phyloP scores from a whole-genome alignment of 225 moss, liverwort and hornwort genomes.

The Straminergon stramineum region DNA sequence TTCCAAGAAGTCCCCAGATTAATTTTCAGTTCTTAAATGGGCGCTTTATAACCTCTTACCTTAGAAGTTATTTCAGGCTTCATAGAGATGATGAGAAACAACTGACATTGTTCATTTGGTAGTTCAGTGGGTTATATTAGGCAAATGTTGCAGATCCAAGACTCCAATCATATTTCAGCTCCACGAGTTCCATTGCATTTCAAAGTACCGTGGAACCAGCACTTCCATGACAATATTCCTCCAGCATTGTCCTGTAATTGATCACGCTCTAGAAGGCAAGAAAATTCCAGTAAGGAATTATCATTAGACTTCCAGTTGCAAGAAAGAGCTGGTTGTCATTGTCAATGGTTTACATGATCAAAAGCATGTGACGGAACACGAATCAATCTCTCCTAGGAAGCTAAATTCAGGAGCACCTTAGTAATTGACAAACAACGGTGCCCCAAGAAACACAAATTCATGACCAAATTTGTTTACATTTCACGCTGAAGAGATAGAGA shows the following conservation, averaged over 20 bases:
- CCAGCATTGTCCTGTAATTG: not conserved
- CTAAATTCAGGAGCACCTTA: not conserved
- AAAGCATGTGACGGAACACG: not conserved
- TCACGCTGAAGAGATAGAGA: not conserved
- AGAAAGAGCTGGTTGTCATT: not conserved
- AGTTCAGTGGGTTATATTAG: not conserved
- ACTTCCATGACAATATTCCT: not conserved
- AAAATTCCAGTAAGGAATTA: not conserved
- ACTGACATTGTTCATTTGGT: not conserved
- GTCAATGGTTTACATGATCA: not conserved
- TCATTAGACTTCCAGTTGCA: not conserved
- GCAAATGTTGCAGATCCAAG: not conserved
- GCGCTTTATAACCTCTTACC: fast-evolving
- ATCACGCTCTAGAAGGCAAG: not conserved
- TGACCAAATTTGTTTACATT: too few relatives aligned
- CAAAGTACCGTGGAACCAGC: not conserved
- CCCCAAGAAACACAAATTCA: not conserved
- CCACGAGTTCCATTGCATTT: not conserved
- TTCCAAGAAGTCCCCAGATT: not conserved
- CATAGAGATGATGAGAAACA: not conserved
- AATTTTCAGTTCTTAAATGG: not conserved
- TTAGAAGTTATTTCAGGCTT: not conserved
- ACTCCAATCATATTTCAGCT: too few relatives aligned
- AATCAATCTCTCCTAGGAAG: too few relatives aligned
- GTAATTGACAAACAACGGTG: not conserved